Conservation (phyloP, 495 filamentous ascomycete genomes). For the Aspergillus sclerotiicarbonarius region DNA sequence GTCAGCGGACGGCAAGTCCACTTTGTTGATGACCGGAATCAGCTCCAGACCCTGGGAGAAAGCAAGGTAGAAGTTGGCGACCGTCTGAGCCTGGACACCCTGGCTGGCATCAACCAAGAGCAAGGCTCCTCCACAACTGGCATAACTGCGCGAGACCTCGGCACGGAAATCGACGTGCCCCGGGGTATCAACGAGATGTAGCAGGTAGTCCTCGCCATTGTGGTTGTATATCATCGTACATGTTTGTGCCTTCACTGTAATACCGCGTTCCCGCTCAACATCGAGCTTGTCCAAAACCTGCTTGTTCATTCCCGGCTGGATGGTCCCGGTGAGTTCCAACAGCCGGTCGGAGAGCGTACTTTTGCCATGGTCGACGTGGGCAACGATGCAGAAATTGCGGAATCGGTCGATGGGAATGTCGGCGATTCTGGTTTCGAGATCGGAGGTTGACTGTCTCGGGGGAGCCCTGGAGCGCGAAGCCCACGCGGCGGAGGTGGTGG, state of each 20-base stretch:
- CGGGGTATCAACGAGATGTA: constrained; percentile 95
- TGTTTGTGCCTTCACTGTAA: constrained; percentile 98
- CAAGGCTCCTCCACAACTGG: constrained; percentile 89
- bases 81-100: constrained; percentile 90
- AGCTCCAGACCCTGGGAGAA: constrained; percentile 86
- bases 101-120: constrained; percentile 92
- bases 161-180: constrained; percentile 98
- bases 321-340: constrained; percentile 93
- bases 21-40: constrained; percentile 93
- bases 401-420: constrained; percentile 88
- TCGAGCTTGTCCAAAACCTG: constrained; percentile 97
- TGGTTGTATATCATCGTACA: constrained; percentile 95
- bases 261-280: constrained; percentile 91
- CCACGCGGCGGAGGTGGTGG: constrained; percentile 34
- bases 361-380: constrained; percentile 98
- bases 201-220: constrained; percentile 80
- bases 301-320: constrained; percentile 81
- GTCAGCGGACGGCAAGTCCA: constrained; percentile 87
- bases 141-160: constrained; percentile 92
- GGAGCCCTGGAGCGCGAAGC: constrained; percentile 34
- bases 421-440: constrained; percentile 78
- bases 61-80: constrained; percentile 96
- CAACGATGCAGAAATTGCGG: constrained; percentile 96
- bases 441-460: constrained; percentile 32
- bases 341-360: constrained; percentile 89